Evolutionary conservation across 1,139 yeast genomes (phyloP).

Genomic region (Diutina sp.): DNA sequence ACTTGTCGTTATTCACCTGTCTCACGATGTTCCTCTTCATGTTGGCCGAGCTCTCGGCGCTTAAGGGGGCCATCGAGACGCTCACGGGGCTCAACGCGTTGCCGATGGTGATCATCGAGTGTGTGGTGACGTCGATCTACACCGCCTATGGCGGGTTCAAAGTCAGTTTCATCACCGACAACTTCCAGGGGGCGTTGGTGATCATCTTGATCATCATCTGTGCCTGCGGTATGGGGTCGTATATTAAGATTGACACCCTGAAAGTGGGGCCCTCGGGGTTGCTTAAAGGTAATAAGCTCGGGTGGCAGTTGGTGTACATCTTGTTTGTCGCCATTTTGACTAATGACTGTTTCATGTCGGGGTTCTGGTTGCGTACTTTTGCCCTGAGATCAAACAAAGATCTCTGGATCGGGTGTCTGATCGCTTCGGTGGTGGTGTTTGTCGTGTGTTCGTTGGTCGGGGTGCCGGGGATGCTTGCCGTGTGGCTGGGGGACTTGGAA

Average conservation of each 20-base stretch:
- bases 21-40: conserved; percentile 78
- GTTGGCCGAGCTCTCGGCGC: conserved; percentile 79
- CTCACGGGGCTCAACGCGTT: conserved; percentile 71
- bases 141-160: conserved; percentile 85
- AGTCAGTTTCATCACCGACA: conserved; percentile 81
- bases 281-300: conserved; percentile 54
- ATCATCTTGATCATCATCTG: conserved; percentile 56
- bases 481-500: conserved; percentile 68
- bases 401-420: conserved; percentile 57
- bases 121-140: conserved; percentile 77
- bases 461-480: conserved; percentile 75
- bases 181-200: conserved; percentile 72
- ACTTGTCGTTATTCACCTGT: conserved; percentile 70
- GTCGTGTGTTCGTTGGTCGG: conserved; percentile 63
- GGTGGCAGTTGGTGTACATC: conserved; percentile 85
- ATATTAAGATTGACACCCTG: conserved; percentile 56
- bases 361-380: conserved; percentile 90
- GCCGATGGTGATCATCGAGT: conserved; percentile 76
- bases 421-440: conserved; percentile 60
- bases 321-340: conserved; percentile 78
- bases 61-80: conserved; percentile 62
- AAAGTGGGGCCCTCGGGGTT: conserved; percentile 51
- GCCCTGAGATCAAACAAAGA: conserved; percentile 75
- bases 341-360: conserved; percentile 81
- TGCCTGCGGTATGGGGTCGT: conserved; percentile 68